Conservation (phyloP, 1,284 basidiomycete genomes). For the Schizophyllum commune region DNA sequence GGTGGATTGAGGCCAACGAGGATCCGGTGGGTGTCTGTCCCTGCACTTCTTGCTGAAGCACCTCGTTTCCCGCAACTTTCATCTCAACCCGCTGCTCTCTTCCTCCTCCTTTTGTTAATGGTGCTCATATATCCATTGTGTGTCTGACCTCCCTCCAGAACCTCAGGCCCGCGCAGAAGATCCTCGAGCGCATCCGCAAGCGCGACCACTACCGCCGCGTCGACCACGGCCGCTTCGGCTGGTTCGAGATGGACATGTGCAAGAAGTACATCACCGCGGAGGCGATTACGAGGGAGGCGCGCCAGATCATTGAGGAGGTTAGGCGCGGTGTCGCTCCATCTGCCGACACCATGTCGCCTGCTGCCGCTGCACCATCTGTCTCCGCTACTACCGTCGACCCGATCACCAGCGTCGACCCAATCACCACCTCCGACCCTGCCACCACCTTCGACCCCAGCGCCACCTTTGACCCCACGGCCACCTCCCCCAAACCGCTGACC, state of each 20-base stretch:
- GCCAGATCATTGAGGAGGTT: slow-evolving; percentile 13
- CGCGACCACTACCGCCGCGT: slow-evolving; percentile 65
- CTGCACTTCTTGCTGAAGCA: background rate
- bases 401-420: slow-evolving; percentile 17
- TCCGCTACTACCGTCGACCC: too few species aligned
- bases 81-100: background rate
- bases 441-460: slow-evolving; percentile 12
- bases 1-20: slow-evolving; percentile 45
- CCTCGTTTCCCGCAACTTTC: background rate
- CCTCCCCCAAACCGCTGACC: background rate
- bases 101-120: background rate
- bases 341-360: too few species aligned
- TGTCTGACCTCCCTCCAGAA: slow-evolving; percentile 30
- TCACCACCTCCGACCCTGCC: slow-evolving; percentile 17
- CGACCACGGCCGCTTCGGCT: slow-evolving; percentile 58
- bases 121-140: background rate
- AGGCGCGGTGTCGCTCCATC: background rate
- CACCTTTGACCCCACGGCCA: background rate
- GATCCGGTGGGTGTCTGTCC: slow-evolving; percentile 30
- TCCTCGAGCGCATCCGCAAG: slow-evolving; percentile 49
- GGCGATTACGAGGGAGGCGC: slow-evolving; percentile 44
- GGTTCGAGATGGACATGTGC: slow-evolving; percentile 33
- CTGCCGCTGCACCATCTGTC: too few species aligned
- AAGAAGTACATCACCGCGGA: slow-evolving; percentile 18
- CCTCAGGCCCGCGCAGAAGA: slow-evolving; percentile 46